Percentiles rank a stretch among this genome's conserved stretches.
Evolutionary conservation across 805 yeast genomes (phyloP).

Genomic region (Ogataea chonburiensis): DNA sequence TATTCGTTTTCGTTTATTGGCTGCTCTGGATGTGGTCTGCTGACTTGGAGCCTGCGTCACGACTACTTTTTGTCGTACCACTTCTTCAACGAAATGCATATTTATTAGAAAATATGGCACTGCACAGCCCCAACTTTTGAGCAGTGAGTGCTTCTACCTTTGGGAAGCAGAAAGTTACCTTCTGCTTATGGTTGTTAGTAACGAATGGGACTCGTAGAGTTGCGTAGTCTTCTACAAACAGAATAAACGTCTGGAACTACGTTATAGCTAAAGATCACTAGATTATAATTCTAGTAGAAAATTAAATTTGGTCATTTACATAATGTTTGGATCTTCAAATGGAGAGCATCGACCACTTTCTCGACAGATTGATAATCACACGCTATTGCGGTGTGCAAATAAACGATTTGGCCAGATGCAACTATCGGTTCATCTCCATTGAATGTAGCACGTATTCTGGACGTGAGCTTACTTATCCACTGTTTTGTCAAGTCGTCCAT

Average conservation of each 20-base stretch:
- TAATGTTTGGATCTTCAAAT: constrained; percentile 15
- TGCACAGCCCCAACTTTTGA: too few species aligned
- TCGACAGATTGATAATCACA: constrained; percentile 27
- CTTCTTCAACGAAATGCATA: constrained; percentile 13
- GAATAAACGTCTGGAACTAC: too few species aligned
- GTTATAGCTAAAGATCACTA: too few species aligned
- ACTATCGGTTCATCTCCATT: constrained; percentile 20
- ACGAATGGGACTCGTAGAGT: too few species aligned
- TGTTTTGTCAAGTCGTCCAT: constrained; percentile 15
- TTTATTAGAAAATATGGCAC: not conserved
- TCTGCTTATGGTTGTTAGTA: too few species aligned
- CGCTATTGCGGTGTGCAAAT: constrained; percentile 26
- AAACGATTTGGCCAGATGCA: constrained; percentile 18
- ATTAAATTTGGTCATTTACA: constrained; percentile 3
- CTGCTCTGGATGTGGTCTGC: constrained; percentile 13
- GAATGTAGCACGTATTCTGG: constrained; percentile 17
- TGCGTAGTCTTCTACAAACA: too few species aligned
- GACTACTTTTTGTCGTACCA: constrained; percentile 6
- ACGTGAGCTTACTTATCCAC: constrained; percentile 11
- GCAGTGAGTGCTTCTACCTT: too few species aligned
- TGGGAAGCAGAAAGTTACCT: too few species aligned
- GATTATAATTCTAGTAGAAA: not conserved
- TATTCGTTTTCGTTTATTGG: constrained; percentile 30
- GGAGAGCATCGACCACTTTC: constrained; percentile 21
- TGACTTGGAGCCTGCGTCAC: constrained; percentile 5